These are phyloP conservation scores for Candida saitoana DNA, from an alignment of 805 yeast species.

Conservation along the genomic window DNA sequence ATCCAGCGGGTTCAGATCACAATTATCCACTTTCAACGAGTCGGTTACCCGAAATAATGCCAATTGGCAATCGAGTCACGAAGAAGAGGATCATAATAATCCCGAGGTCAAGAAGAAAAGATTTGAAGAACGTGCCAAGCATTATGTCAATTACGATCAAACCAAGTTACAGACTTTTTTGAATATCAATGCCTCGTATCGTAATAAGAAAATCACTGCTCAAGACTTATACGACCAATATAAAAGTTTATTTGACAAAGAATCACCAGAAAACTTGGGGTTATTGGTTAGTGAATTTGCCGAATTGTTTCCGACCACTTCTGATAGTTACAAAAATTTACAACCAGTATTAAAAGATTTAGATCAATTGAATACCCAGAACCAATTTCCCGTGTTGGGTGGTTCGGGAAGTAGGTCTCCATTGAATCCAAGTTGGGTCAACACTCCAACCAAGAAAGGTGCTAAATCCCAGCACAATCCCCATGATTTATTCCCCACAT, in stretches of 20 bases:
- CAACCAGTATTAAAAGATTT: constrained; percentile 18
- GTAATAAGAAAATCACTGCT: constrained; percentile 44
- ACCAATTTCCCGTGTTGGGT: constrained; percentile 50
- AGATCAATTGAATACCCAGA: constrained; percentile 20
- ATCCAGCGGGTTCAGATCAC: constrained; percentile 36
- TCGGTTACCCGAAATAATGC: constrained; percentile 9
- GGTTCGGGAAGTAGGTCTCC: constrained; percentile 12
- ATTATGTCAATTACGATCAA: constrained; percentile 58
- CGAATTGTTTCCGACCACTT: constrained; percentile 49
- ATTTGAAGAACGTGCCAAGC: constrained; percentile 81
- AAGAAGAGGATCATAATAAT: constrained; percentile 25
- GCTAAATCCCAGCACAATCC: constrained; percentile 6
- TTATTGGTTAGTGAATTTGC: constrained; percentile 58
- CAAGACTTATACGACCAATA: constrained; percentile 46
- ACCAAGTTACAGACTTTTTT: constrained; percentile 47
- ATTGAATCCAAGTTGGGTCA: constrained; percentile 9
- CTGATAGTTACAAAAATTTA: constrained; percentile 40
- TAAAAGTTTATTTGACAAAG: constrained; percentile 41
- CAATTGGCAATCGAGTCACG: constrained; percentile 13
- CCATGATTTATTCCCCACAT: constrained; percentile 31
- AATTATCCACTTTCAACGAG: constrained; percentile 52
- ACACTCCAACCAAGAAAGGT: constrained; percentile 5
- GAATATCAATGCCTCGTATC: constrained; percentile 45
- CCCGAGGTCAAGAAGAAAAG: constrained; percentile 53
- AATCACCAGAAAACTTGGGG: constrained; percentile 45